Evolutionary conservation across 495 filamentous ascomycete species (phyloP), one percentile per base, ranked within the genome.

Genomic region (Lichina pygmaea): DNA sequence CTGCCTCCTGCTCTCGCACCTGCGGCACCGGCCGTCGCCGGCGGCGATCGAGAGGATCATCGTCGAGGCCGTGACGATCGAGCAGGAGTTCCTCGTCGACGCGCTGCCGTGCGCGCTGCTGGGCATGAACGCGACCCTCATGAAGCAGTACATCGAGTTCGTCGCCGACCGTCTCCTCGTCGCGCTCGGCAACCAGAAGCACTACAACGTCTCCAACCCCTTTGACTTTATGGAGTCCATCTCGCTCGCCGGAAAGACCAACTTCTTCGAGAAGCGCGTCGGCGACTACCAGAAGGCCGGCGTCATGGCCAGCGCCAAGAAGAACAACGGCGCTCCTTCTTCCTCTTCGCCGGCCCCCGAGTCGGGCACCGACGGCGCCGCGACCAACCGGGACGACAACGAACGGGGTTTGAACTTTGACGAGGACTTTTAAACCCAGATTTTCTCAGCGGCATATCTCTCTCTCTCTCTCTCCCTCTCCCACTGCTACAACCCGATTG

Each of bases 151-250:
- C 66, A 97, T 97, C 49, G 89, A 97, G 71, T 97, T 95, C 54
- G 89, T 97, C 46, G 89, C 89, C 52, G 89, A 97, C 60, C 81
- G 89, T 46, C 77, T 97, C 15, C 73, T 97, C 16, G 62, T 94
- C 33, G 73, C 89, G 38, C 78, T 97, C 38, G 89, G 89, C 52
- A 93, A 92, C 61, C 69, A 77, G 51, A 95, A 94, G 70, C 70
- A 80, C 58, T 97, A 91, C 74, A 75, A 86, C 54, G 66, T 75
- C 31, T 70, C 79, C 58, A 97, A 97, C 66, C 89, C 89, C 52
- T 97, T 97, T 63, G 89, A 97, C 71, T 97, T 97, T 66, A 97
- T 97, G 89, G 89, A 97, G 73, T 86, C 84, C 56, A 97, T 97
- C 65, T 95, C 89, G 8, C 70, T 97, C 33, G 81, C 85, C 31